Base-by-base conservation (phyloP, 2,329 filamentous ascomycete genomes). In the Peltaster fructicola region DNA sequence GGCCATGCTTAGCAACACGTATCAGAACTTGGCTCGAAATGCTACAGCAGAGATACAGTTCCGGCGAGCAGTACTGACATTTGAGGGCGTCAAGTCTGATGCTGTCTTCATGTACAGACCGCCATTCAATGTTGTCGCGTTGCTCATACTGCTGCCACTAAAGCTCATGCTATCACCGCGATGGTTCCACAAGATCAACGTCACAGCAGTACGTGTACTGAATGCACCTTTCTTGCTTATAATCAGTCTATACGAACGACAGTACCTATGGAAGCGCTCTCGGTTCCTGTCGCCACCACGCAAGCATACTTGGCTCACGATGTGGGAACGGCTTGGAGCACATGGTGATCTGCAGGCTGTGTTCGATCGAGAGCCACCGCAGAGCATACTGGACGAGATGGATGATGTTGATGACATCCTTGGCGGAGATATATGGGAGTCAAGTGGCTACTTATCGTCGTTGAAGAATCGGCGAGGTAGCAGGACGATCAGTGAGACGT, bases 181-280 rank as follows among this genome's bases (percentile, higher is more conserved):
- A 21, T 85, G 78, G 78, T 88, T 88, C 45, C 80, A 90, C 57
- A 88, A 85, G 52, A 76, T 85, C 41, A 82, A 90, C 44, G 78
- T 90, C 29, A 68, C 71, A 30, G 66, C 68, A 7, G 73, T 88
- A 12, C 70, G 78, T 17, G 53, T 71, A 6, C 62, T 84, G 40
- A 88, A 88, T 47, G 59, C 77, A 3, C 80, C 80, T 0, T 56
- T 84, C 4, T 59, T 90, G 2, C 59, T 85, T 4, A 39, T 74
- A 31, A 76, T 90, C 31, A 68, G 72, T 10, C 52, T 72, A 11
- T 63, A 72, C 33, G 80, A 90, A 49, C 68, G 80, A 24, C 63
- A 65, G 5, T 56, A 68, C 7, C 61, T 84, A 9, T 80, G 76
- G 74, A 56, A 54, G 15, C 42, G 43, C 14, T 45, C 47, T 15